phyloP scores from a whole-genome alignment of 78 protist species.

The slime mould (Dictyostelium discoideum) region dicty_2.7 NC_007089.4:5310001-5310500 shows the following conservation, averaged over 20 bases:
- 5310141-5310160: neutral
- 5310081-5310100: neutral
- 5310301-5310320: conserved; percentile 96
- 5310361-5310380: conserved; percentile 91
- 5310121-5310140: conserved; percentile 18
- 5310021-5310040: neutral
- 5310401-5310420: conserved; percentile 81
- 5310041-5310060: neutral
- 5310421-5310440: conserved; percentile 10
- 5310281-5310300: conserved; percentile 90
- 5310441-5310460: neutral
- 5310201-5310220: conserved; percentile 52
- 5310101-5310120: neutral
- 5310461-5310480: conserved; percentile 26
- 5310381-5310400: conserved; percentile 97
- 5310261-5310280: conserved; percentile 82
- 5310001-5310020: neutral
- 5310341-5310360: conserved; percentile 89
- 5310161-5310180: neutral
- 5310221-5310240: conserved; percentile 84
- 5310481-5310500: conserved; percentile 15
- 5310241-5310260: conserved; percentile 82
- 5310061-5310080: neutral
- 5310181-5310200: conserved; percentile 32
- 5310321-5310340: conserved; percentile 85